Percentiles rank a stretch among this genome's conserved stretches.
Evolutionary conservation across 169 alveolate species (phyloP).

Genomic region (Plasmodium vivax): DNA sequence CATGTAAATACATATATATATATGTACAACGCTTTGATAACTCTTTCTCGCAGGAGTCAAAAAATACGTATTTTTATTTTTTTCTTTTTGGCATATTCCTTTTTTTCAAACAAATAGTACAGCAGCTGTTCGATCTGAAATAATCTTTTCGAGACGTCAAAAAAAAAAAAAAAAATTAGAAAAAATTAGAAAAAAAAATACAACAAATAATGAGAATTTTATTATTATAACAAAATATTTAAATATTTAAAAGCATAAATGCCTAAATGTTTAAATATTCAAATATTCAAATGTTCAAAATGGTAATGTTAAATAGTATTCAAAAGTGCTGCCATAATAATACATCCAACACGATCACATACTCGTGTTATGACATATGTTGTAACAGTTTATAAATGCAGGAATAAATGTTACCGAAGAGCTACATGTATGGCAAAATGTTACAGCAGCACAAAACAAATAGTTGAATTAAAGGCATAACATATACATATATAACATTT

Average conservation of each 20-base stretch:
- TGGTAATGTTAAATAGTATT: not conserved
- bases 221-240: not conserved
- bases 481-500: not conserved
- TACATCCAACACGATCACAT: not conserved
- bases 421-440: not conserved
- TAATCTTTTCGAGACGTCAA: not conserved
- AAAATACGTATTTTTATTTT: not conserved
- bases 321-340: not conserved
- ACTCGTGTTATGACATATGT: not conserved
- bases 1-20: not conserved
- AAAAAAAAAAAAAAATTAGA: not conserved
- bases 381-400: not conserved
- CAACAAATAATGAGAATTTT: not conserved
- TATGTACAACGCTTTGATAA: not conserved
- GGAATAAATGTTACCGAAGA: not conserved
- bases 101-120: not conserved
- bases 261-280: not conserved
- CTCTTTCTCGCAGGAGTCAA: not conserved
- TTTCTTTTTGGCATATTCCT: not conserved
- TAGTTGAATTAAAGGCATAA: not conserved
- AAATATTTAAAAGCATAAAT: not conserved
- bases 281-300: not conserved
- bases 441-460: not conserved
- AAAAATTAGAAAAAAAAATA: not conserved
- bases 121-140: not conserved